A percentile compares a stretch with the other conserved stretches of the same genome.
Conservation (phyloP, 176 grass and related monocot species). For the Oryza punctata region DNA sequence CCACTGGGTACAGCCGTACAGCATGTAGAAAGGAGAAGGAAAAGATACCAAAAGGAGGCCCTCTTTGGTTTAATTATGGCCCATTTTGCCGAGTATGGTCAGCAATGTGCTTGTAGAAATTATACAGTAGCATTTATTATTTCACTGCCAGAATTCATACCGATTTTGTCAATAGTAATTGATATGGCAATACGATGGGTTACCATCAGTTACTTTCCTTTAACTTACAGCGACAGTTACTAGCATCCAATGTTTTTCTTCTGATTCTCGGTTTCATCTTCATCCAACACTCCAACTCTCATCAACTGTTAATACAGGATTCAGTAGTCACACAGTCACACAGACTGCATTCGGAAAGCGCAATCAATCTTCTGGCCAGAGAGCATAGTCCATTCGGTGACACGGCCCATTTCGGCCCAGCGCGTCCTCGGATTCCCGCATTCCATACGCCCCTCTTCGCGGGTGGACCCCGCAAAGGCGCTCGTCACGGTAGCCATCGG, state of each 20-base stretch:
- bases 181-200: slow-evolving; percentile 9
- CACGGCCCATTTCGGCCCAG: too few species aligned
- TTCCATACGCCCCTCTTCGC: background rate
- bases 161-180: slow-evolving; percentile 36
- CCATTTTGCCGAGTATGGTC: slow-evolving; percentile 26
- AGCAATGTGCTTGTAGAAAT: slow-evolving; percentile 25
- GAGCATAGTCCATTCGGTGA: too few species aligned
- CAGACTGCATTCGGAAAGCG: too few species aligned
- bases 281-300: too few species aligned
- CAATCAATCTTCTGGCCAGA: too few species aligned
- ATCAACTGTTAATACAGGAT: too few species aligned
- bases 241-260: background rate
- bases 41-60: slow-evolving; percentile 9
- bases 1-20: slow-evolving; percentile 12
- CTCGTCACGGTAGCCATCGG: background rate
- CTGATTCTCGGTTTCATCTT: background rate
- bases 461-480: background rate
- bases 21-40: background rate
- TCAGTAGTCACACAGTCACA: too few species aligned
- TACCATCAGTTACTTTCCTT: background rate
- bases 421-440: slow-evolving; percentile 25
- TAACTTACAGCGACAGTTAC: too few species aligned
- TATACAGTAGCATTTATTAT: background rate
- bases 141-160: slow-evolving; percentile 6
- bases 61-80: slow-evolving; percentile 1